A percentile compares a stretch with the other conserved stretches of the same genome.
phyloP scores from a whole-genome alignment of 371 early-diverging fungal genomes.

The Mucor ambiguus region DNA sequence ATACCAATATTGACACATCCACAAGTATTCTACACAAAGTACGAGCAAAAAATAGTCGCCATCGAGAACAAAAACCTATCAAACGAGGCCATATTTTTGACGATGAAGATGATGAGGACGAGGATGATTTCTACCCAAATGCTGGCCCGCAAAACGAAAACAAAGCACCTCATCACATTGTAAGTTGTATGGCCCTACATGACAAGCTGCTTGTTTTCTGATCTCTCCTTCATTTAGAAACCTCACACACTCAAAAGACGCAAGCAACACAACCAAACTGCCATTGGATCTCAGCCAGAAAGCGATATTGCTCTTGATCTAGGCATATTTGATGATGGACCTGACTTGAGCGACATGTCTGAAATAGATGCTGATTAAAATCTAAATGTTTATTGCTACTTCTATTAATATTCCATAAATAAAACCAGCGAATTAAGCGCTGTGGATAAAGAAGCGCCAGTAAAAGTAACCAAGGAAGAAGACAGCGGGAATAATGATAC shows the following conservation, averaged over 20 bases:
- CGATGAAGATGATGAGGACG: slow-evolving; percentile 15
- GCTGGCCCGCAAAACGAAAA: background rate
- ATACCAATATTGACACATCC: slow-evolving; percentile 14
- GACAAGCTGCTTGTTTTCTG: too few relatives aligned
- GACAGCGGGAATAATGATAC: slow-evolving; percentile 37
- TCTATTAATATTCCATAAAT: too few relatives aligned
- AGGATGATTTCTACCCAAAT: background rate
- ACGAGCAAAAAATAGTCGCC: slow-evolving; percentile 32
- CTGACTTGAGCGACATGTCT: slow-evolving; percentile 54
- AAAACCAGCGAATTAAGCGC: background rate
- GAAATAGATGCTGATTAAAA: slow-evolving; percentile 28
- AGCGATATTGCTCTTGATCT: slow-evolving; percentile 37
- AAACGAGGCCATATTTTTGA: slow-evolving; percentile 20
- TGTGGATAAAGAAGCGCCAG: slow-evolving; percentile 37
- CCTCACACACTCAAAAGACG: background rate
- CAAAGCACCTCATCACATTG: background rate
- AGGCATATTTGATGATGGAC: slow-evolving; percentile 54
- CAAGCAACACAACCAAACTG: background rate
- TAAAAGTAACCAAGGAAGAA: slow-evolving; percentile 34
- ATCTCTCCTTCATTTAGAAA: too few relatives aligned
- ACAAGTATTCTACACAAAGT: slow-evolving; percentile 37
- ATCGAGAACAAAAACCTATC: slow-evolving; percentile 22
- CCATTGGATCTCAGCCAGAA: slow-evolving; percentile 11
- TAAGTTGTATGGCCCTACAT: too few relatives aligned
- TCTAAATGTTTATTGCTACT: background rate